A percentile compares a stretch with the other conserved stretches of the same genome.
Conservation (phyloP, 2,329 filamentous ascomycete genomes). For the Fusarium napiforme region DNA sequence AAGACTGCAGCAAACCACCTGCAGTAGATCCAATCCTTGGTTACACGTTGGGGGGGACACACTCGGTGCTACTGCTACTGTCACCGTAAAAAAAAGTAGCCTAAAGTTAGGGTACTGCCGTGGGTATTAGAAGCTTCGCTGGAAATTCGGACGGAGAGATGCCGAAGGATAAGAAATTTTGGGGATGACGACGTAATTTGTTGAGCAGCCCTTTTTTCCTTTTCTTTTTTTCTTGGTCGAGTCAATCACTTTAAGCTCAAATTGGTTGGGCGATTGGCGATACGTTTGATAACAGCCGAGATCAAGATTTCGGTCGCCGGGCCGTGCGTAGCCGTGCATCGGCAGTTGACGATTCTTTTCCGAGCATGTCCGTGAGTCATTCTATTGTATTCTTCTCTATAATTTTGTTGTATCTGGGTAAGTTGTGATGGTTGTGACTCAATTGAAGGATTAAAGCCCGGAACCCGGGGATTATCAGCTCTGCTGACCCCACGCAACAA, state of each 20-base stretch:
- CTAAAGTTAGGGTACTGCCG: neutral
- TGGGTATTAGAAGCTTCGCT: neutral
- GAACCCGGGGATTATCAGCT: slow-evolving; percentile 13
- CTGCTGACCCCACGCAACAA: neutral
- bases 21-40: slow-evolving; percentile 13
- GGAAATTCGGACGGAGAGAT: slow-evolving; percentile 22
- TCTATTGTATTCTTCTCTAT: neutral
- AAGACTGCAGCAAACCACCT: slow-evolving; percentile 14
- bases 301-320: slow-evolving; percentile 18
- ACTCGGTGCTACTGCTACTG: neutral
- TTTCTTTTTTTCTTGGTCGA: slow-evolving; percentile 3
- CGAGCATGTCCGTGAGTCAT: slow-evolving; percentile 9
- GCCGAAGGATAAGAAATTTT: slow-evolving; percentile 20
- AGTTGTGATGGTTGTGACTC: neutral
- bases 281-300: slow-evolving; percentile 14
- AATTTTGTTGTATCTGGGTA: neutral
- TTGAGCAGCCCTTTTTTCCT: slow-evolving; percentile 15
- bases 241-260: slow-evolving; percentile 21
- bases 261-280: slow-evolving; percentile 22
- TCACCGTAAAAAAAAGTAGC: neutral
- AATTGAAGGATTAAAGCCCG: neutral
- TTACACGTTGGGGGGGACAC: slow-evolving; percentile 19
- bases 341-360: slow-evolving; percentile 27
- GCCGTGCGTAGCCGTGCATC: slow-evolving; percentile 31
- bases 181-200: slow-evolving; percentile 23